Percentiles rank a stretch among this genome's conserved stretches.
These are phyloP conservation scores for Colletotrichum sp. DNA, from an alignment of 2,329 filamentous ascomycete genomes.

Conservation along the genomic window DNA sequence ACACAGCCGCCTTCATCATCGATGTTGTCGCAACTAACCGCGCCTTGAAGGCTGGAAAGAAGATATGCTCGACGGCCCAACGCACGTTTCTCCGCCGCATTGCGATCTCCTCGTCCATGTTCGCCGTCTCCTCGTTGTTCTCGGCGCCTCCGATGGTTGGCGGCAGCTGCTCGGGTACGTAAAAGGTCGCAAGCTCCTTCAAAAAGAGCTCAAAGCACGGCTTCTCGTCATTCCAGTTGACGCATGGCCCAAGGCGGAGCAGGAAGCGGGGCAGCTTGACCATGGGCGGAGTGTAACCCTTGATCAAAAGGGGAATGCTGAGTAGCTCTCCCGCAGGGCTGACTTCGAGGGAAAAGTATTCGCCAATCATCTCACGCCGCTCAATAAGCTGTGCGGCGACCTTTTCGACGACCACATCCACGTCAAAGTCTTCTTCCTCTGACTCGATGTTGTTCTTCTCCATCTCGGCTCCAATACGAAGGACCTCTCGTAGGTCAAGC, in stretches of 20 bases:
- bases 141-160: slow-evolving; percentile 36
- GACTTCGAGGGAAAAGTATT: slow-evolving; percentile 91
- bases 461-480: slow-evolving; percentile 74
- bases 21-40: slow-evolving; percentile 81
- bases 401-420: slow-evolving; percentile 67
- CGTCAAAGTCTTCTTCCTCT: slow-evolving; percentile 65
- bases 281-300: slow-evolving; percentile 85
- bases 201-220: slow-evolving; percentile 85
- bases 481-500: slow-evolving; percentile 71
- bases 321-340: slow-evolving; percentile 77
- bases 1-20: slow-evolving; percentile 74
- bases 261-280: slow-evolving; percentile 90
- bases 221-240: slow-evolving; percentile 86
- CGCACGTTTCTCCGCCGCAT: slow-evolving; percentile 72
- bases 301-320: slow-evolving; percentile 83
- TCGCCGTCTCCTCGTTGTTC: slow-evolving; percentile 32
- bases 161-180: slow-evolving; percentile 86
- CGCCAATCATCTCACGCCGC: slow-evolving; percentile 82
- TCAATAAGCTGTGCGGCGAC: slow-evolving; percentile 74
- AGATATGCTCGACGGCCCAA: slow-evolving; percentile 78
- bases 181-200: slow-evolving; percentile 86
- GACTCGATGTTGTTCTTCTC: slow-evolving; percentile 58
- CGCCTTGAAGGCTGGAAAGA: slow-evolving; percentile 89
- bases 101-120: slow-evolving; percentile 53
- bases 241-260: slow-evolving; percentile 83